Evolutionary conservation across 73 alveolate genomes (phyloP), one percentile per base, ranked within the genome.

Genomic region (Urostyla sp.): DNA sequence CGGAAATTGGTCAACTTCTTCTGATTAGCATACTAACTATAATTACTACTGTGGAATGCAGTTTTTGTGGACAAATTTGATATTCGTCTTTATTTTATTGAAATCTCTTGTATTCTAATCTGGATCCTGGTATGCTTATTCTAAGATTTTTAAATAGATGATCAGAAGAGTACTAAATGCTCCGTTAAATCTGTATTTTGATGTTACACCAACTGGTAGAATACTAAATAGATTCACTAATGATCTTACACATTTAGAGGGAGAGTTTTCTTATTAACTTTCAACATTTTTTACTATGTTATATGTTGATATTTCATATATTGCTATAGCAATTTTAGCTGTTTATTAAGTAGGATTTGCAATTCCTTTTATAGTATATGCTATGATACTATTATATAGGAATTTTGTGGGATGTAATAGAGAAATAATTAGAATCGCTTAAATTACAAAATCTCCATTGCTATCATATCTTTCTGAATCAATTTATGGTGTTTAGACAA

Each of bases 181-280:
- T 44, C 98, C 99, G n/a, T 82, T 96, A 63, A 83, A 86, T 69
- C 77, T 90, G 43, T 96, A 80, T 90, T 96, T 87, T 52, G 98
- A 96, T 80, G 91, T 94, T 15, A 96, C 98, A 8, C 98, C 98
- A 0, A 73, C 85, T 46, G 98, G 99, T 18, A 93, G 94, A 36
- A 89, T 96, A 46, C 75, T 92, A 54, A 94, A 95, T 69, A 75
- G 96, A 43, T 89, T 95, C 57, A 80, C 95, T 35, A 84, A 90
- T 44, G 98, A 93, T 61, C 52, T 75, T 23, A 48, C 35, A 21
- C 58, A 49, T 58, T 26, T 59, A 4, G 85, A 73, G 58, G 15
- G 58, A 26, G 35, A 48, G 40, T 30, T 73, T 10, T 6, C 60
- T 23, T 73, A 74, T 73, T 34, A 73, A 36, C 20, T 73, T 23